Conservation (phyloP, 1,284 basidiomycete species). For the Paramarasmius palmivorus region DNA sequence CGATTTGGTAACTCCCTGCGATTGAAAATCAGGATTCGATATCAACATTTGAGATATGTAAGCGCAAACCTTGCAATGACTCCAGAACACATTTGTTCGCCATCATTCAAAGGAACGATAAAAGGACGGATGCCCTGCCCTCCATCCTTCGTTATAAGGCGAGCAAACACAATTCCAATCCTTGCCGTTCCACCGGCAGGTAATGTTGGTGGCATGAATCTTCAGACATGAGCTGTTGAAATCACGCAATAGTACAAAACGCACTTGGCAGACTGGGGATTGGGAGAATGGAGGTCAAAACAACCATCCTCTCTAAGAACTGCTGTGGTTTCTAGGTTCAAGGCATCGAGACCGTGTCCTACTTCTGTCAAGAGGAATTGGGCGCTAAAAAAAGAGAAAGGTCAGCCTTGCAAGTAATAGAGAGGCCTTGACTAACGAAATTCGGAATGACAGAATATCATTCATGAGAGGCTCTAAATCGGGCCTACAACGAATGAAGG, state of each 20-base stretch:
- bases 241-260: conserved; percentile 9
- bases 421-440: conserved; percentile 16
- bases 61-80: conserved; percentile 24
- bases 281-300: conserved; percentile 38
- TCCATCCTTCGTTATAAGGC: conserved; percentile 21
- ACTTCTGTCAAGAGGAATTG: conserved; percentile 44
- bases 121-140: conserved; percentile 28
- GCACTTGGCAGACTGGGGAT: conserved; percentile 36
- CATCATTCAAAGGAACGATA: conserved; percentile 29
- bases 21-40: not conserved
- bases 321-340: conserved; percentile 41
- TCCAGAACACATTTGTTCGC: conserved; percentile 25
- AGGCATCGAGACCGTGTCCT: conserved; percentile 42
- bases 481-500: conserved; percentile 28
- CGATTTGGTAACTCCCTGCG: conserved; percentile 35
- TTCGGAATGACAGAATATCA: conserved; percentile 27
- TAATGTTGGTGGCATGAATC: conserved; percentile 48
- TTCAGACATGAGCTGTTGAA: conserved; percentile 13
- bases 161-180: conserved; percentile 31
- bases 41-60: not conserved
- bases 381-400: conserved; percentile 24
- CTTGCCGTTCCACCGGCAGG: conserved; percentile 28
- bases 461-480: conserved; percentile 30
- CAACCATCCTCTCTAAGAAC: conserved; percentile 32
- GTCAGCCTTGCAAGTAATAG: not conserved